Base-by-base conservation (phyloP, 371 early-diverging fungal genomes). In the Globomyces sp. region DNA sequence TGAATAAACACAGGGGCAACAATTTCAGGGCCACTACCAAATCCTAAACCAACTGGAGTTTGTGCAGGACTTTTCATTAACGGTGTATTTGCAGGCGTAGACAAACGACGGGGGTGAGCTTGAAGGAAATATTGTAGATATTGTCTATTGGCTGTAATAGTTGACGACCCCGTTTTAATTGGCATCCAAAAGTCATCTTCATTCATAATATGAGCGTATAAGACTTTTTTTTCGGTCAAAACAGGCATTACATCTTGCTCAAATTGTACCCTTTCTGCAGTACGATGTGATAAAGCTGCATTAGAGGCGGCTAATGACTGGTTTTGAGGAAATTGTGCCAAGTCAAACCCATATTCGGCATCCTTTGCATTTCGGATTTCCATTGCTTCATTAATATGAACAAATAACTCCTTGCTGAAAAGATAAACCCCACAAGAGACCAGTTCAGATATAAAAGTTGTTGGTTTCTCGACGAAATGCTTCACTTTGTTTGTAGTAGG, bases 401-500 rank as follows among this genome's bases (percentile, higher is more conserved):
- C 79, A 79, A 98, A 95, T 53, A 98, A 88, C 55, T 89, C 81
- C 61, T 80, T 77, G 73, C 89, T 87, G 77, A 98, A 95, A 64
- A 96, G 77, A 71, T 93, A 96, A 24, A 95, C 89, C 71, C 96
- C 98, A 63, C 95, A 94, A 34, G 92, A 92, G 70, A 94, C 94
- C 72, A 93, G 72, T 76, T 98, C 91, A 57, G 93, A 92, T 68
- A 98, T 85, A 71, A 93, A 95, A 0, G 92, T 85, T 73, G 95
- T 93, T 11, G 96, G 98, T 80, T 98, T 98, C 74, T 98, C 96
- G 42, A 95, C 98, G 76, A 96, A 98, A 78, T 98, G 98, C 64
- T 92, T 80, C 0, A 96, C 95, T 73, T 93, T 89, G 55, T 86
- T 77, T 9, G 90, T 92, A 45, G 88, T 88, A 6, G 86, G 80